phyloP scores from a whole-genome alignment of 2,329 filamentous ascomycete species.

The Lecanicillium sp. region DNA sequence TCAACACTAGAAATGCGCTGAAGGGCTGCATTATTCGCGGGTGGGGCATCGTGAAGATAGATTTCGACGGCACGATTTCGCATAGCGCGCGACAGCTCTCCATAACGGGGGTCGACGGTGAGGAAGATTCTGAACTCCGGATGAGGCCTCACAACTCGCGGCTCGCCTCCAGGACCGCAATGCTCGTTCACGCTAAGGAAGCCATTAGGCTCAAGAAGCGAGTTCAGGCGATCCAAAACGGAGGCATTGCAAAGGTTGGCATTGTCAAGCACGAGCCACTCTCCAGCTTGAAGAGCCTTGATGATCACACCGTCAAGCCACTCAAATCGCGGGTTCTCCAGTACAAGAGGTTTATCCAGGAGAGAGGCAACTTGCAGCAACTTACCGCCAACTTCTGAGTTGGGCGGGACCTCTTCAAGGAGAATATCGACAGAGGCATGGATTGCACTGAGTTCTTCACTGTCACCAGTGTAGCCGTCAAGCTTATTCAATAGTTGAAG shows the following conservation, averaged over 20 bases:
- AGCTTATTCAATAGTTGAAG: slow-evolving; percentile 45
- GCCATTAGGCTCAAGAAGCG: slow-evolving; percentile 83
- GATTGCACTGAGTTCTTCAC: slow-evolving; percentile 28
- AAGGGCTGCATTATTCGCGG: slow-evolving; percentile 23
- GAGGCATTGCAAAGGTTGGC: slow-evolving; percentile 95
- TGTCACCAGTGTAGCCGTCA: slow-evolving; percentile 31
- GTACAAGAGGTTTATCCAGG: slow-evolving; percentile 43
- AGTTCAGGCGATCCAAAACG: slow-evolving; percentile 90
- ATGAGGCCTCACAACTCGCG: slow-evolving; percentile 74
- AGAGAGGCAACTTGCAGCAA: slow-evolving; percentile 42
- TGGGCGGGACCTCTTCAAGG: slow-evolving; percentile 30
- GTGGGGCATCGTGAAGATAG: slow-evolving; percentile 51
- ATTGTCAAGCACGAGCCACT: slow-evolving; percentile 94
- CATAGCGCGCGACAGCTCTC: slow-evolving; percentile 94
- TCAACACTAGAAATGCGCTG: slow-evolving; percentile 39
- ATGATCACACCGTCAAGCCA: slow-evolving; percentile 94
- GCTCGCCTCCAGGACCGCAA: slow-evolving; percentile 71
- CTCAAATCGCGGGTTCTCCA: slow-evolving; percentile 77
- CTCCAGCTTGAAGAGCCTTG: slow-evolving; percentile 73
- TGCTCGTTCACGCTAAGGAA: slow-evolving; percentile 90
- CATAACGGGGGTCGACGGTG: slow-evolving; percentile 85
- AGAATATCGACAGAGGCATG: slow-evolving; percentile 30
- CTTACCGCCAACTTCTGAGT: slow-evolving; percentile 37
- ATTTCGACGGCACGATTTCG: slow-evolving; percentile 90
- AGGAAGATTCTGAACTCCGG: slow-evolving; percentile 85